Conservation (phyloP, 1,284 basidiomycete species). For the Lignosus rhinocerotis region DNA sequence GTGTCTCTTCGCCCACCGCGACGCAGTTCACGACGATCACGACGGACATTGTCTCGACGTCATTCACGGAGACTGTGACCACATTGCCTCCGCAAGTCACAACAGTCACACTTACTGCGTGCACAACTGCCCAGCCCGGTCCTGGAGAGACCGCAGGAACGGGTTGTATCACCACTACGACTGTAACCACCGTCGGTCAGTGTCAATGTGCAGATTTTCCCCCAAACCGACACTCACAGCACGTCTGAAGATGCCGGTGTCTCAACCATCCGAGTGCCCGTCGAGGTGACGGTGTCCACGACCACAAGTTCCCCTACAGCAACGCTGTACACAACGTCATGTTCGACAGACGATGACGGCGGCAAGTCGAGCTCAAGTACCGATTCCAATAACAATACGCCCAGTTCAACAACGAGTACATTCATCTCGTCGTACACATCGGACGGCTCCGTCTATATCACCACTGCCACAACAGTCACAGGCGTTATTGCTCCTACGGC, state of each 20-base stretch:
- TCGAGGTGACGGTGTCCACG: conserved; percentile 35
- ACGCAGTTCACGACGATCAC: conserved; percentile 8
- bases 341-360: conserved; percentile 10
- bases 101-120: not conserved
- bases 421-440: conserved; percentile 17
- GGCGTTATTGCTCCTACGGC: conserved; percentile 5
- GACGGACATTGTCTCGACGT: conserved; percentile 3
- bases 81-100: not conserved
- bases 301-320: conserved; percentile 36
- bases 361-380: not conserved
- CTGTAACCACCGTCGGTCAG: conserved; percentile 37
- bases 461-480: conserved; percentile 15
- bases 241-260: conserved; percentile 28
- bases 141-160: not conserved
- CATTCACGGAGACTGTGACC: conserved; percentile 4
- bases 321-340: conserved; percentile 40
- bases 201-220: not conserved
- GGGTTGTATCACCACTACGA: not conserved
- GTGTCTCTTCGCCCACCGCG: conserved; percentile 1
- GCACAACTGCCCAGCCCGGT: not conserved
- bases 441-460: conserved; percentile 13
- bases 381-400: not conserved
- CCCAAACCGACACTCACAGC: not conserved
- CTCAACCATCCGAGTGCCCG: conserved; percentile 37
- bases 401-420: not conserved